Conservation (phyloP, 2,329 filamentous ascomycete species). For the Bipolaris bicolor region DNA sequence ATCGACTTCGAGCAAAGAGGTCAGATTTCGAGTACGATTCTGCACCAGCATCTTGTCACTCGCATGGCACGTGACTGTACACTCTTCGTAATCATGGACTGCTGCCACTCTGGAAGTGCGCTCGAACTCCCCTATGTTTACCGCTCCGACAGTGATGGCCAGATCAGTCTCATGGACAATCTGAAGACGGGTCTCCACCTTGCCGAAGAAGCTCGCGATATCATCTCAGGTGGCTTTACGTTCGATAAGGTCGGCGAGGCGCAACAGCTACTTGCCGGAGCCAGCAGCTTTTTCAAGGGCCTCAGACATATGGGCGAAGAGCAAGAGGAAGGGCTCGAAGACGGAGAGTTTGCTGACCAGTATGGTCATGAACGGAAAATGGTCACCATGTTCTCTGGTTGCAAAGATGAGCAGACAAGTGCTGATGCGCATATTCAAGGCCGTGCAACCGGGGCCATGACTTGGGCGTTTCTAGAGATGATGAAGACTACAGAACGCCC, state of each 20-base stretch:
- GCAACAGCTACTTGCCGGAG: conserved; percentile 59
- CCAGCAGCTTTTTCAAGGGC: conserved; percentile 61
- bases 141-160: conserved; percentile 62
- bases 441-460: conserved; percentile 54
- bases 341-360: conserved; percentile 51
- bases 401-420: conserved; percentile 58
- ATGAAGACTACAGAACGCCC: conserved; percentile 49
- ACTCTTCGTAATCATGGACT: conserved; percentile 65
- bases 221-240: conserved; percentile 60
- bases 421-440: conserved; percentile 57
- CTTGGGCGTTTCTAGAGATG: conserved; percentile 55
- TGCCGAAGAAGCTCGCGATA: conserved; percentile 56
- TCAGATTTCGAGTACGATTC: conserved; percentile 59
- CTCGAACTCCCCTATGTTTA: conserved; percentile 66
- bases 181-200: conserved; percentile 59
- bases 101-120: conserved; percentile 66
- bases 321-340: conserved; percentile 52
- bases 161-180: conserved; percentile 63
- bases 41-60: conserved; percentile 61
- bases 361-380: conserved; percentile 55
- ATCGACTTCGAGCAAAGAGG: conserved; percentile 60
- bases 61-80: conserved; percentile 58
- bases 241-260: conserved; percentile 60
- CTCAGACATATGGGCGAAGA: conserved; percentile 56
- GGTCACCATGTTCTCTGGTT: conserved; percentile 60